Evolutionary conservation across 805 yeast genomes (phyloP).

Genomic region (Pichia nanzhaoensis): DNA sequence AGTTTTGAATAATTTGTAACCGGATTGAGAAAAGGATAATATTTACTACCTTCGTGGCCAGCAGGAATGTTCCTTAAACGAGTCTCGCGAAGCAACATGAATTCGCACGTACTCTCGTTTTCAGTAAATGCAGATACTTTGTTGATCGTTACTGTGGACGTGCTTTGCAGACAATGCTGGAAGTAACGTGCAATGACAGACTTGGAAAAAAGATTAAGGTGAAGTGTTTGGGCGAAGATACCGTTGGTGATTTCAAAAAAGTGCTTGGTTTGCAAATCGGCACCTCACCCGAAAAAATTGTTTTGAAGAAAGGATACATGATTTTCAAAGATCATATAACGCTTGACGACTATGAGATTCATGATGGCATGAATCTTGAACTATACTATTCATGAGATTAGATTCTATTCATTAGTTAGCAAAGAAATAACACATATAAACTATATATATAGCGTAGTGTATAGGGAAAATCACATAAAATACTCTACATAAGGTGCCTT

Average conservation of each 20-base stretch:
- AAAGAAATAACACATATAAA: not conserved
- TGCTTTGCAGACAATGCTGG: slow-evolving; percentile 44
- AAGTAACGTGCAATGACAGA: slow-evolving; percentile 68
- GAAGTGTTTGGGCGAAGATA: slow-evolving; percentile 79
- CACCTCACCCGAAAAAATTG: slow-evolving; percentile 54
- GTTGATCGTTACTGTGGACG: too few species aligned
- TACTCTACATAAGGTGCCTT: slow-evolving; percentile 38
- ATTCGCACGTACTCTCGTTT: too few species aligned
- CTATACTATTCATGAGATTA: slow-evolving; percentile 54
- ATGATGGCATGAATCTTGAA: slow-evolving; percentile 82
- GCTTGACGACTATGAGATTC: slow-evolving; percentile 90
- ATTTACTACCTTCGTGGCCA: not conserved
- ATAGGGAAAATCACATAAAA: slow-evolving; percentile 26
- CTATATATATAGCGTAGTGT: too few species aligned
- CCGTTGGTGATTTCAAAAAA: slow-evolving; percentile 85
- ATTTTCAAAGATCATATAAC: slow-evolving; percentile 84
- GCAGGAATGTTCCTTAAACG: not conserved
- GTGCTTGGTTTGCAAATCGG: slow-evolving; percentile 80
- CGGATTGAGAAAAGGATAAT: too few species aligned
- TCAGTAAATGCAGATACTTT: too few species aligned
- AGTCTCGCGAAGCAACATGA: not conserved
- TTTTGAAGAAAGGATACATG: slow-evolving; percentile 79
- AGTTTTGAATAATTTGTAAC: too few species aligned
- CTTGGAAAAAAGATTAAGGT: slow-evolving; percentile 84
- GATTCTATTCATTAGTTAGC: not conserved